phyloP scores from a whole-genome alignment of 164 flowering plant species.

The Dillenia suffruticosa region DNA sequence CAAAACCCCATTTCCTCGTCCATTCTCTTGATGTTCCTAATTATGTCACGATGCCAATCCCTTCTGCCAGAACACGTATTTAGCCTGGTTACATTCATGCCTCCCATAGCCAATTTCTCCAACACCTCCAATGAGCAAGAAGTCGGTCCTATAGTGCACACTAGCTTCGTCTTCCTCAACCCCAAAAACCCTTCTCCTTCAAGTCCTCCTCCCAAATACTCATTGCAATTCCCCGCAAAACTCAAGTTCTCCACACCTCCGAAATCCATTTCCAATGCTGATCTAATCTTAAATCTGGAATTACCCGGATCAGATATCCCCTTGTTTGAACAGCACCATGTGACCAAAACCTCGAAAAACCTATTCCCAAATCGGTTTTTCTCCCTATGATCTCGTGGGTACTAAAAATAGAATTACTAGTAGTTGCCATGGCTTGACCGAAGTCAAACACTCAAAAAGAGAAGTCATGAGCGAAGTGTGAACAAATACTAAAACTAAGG shows the following conservation, averaged over 20 bases:
- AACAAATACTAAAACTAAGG: too few species aligned
- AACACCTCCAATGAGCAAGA: conserved; percentile 50
- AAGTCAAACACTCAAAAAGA: too few species aligned
- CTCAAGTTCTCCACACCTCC: conserved; percentile 10
- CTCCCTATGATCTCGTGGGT: conserved; percentile 13
- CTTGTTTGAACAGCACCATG: background rate
- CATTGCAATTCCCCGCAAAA: conserved; percentile 3
- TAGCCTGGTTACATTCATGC: conserved; percentile 84
- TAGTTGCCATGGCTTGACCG: conserved; percentile 25
- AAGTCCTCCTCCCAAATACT: conserved; percentile 44
- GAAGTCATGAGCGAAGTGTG: too few species aligned
- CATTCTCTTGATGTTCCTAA: too few species aligned
- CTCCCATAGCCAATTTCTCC: conserved; percentile 60
- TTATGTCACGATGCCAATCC: conserved; percentile 77
- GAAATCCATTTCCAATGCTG: conserved; percentile 22
- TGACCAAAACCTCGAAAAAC: conserved; percentile 14
- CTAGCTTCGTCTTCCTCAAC: conserved; percentile 83
- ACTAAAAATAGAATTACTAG: conserved; percentile 15
- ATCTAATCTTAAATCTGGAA: conserved; percentile 7
- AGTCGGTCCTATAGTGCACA: conserved; percentile 84
- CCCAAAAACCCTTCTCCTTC: conserved; percentile 76
- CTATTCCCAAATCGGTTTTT: conserved; percentile 12
- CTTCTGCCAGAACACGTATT: conserved; percentile 73
- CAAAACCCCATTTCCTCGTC: too few species aligned
- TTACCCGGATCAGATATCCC: conserved; percentile 8